Evolutionary conservation across 192 early-diverging fungal species (phyloP), one percentile per base, ranked within the genome.

Genomic region (Umbelopsis sp.): DNA sequence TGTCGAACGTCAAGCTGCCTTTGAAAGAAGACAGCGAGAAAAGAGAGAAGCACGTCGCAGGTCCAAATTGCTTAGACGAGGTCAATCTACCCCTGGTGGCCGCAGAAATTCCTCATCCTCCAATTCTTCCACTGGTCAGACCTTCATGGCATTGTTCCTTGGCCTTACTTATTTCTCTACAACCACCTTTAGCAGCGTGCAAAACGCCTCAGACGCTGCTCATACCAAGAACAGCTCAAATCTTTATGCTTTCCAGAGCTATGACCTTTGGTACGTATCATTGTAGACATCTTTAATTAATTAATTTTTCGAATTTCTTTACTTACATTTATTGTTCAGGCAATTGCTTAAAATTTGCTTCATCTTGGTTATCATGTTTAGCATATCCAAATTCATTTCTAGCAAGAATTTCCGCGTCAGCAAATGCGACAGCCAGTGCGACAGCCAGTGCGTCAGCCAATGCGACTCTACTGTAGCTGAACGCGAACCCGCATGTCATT

Each of bases 121-220:
- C 1, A 67, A 22, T 30, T 49, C 67, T 2, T 71, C 67, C 11
- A 44, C 41, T 35, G 49, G 67, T 47, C 80, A 80, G 49, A 78
- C 79, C 16, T 70, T 84, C 46, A 84, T 84, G 83, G 83, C 78
- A 8, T 67, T 84, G 35, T 84, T 81, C 64, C 82, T 84, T 75
- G 80, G 80, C 46, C 71, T 79, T 21, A 81, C 83, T 3, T 80
- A 82, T 35, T 84, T 82, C 61, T 67, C 73, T 21, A 52, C 18
- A 20, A 35, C 67, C 46, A 61, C 27, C 33, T 61, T 61, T 5
- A 30, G 30, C 13, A 16, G 15, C 13, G 55, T n/a, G 4, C 55
- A 61, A 11, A 61, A 61, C 16, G 8, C 33, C 23, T 61, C 55
- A 25, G 22, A 53, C 1, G 4, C 55, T 35, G 12, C 33, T 15